Evolutionary conservation across 495 filamentous ascomycete genomes (phyloP).

Genomic region (Cercophora newfieldiana): DNA sequence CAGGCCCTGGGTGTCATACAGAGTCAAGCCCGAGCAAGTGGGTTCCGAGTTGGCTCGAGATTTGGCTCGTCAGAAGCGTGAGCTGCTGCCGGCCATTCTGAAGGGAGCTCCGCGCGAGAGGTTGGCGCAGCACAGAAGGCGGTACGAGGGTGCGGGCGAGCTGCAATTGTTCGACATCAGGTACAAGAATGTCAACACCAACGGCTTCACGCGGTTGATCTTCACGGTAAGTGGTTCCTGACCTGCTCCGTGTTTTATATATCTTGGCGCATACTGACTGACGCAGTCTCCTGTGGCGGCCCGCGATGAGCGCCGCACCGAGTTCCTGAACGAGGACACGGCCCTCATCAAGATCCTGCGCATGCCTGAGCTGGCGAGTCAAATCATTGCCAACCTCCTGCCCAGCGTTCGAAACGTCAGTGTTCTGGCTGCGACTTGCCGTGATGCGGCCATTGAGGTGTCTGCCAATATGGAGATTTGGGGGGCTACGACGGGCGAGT

Average conservation of each 20-base stretch:
- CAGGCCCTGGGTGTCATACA: slow-evolving; percentile 6
- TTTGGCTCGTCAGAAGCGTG: background rate
- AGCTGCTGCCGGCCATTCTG: background rate
- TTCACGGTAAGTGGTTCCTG: slow-evolving; percentile 9
- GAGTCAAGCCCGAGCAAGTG: background rate
- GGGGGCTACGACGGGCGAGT: slow-evolving; percentile 11
- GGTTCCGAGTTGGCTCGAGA: slow-evolving; percentile 1
- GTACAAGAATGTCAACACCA: background rate
- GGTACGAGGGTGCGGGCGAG: background rate
- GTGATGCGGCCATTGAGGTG: background rate
- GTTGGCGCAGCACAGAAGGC: background rate
- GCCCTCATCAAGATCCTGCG: slow-evolving; percentile 9
- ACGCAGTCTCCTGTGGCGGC: background rate
- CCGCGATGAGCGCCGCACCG: background rate
- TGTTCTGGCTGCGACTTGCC: slow-evolving; percentile 21
- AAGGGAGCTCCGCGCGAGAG: background rate
- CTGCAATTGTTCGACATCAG: background rate
- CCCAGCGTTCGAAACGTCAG: slow-evolving; percentile 21
- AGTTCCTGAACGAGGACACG: background rate
- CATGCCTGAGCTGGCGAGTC: slow-evolving; percentile 7
- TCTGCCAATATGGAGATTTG: slow-evolving; percentile 8
- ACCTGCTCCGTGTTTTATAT: background rate
- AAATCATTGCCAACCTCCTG: slow-evolving; percentile 7
- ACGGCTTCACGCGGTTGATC: background rate
- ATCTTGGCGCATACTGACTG: background rate